phyloP scores from a whole-genome alignment of 495 filamentous ascomycete species.

The Penicillium bialowiezense region DNA sequence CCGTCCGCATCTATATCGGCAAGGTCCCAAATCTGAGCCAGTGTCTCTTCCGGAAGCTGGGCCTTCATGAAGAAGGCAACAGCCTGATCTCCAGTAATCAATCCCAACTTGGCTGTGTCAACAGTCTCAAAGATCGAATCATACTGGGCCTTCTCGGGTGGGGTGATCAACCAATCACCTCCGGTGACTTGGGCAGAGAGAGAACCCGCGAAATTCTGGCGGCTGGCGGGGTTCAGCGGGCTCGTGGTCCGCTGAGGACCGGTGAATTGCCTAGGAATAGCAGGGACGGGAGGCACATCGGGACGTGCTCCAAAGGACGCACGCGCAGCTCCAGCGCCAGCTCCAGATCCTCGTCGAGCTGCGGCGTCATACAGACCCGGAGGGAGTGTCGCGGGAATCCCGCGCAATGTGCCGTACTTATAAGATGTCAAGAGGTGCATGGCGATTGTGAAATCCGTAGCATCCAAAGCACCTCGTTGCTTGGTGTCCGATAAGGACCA shows the following conservation, averaged over 20 bases:
- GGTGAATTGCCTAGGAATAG: constrained; percentile 71
- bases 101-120: constrained; percentile 73
- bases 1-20: constrained; percentile 92
- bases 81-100: constrained; percentile 92
- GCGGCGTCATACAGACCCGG: constrained; percentile 90
- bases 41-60: constrained; percentile 78
- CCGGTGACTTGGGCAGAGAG: constrained; percentile 63
- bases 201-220: constrained; percentile 53
- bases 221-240: constrained; percentile 51
- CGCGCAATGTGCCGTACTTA: constrained; percentile 76
- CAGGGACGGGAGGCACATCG: constrained; percentile 49
- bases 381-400: constrained; percentile 77
- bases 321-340: constrained; percentile 46
- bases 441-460: constrained; percentile 93
- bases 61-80: constrained; percentile 92
- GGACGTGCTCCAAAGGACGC: constrained; percentile 44
- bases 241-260: constrained; percentile 66
- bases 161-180: constrained; percentile 75
- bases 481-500: constrained; percentile 94
- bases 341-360: constrained; percentile 58
- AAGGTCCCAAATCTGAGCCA: constrained; percentile 97
- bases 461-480: constrained; percentile 82
- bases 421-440: constrained; percentile 95
- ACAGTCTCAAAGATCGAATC: constrained; percentile 80
- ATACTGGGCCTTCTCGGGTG: constrained; percentile 80